phyloP scores from a whole-genome alignment of 2,329 filamentous ascomycete genomes.

The Alternaria sp. region DNA sequence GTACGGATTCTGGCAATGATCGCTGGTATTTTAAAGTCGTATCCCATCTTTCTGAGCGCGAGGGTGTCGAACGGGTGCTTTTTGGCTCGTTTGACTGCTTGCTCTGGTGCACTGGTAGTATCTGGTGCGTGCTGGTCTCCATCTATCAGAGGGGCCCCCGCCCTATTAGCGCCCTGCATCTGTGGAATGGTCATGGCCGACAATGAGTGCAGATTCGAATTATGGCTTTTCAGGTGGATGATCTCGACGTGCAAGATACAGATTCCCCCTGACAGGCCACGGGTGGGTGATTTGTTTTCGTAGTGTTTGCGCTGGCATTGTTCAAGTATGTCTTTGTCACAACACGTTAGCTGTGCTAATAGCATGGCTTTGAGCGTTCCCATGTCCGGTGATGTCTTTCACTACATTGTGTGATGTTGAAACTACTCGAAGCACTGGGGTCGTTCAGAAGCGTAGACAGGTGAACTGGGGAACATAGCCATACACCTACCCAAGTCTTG shows the following conservation, averaged over 20 bases:
- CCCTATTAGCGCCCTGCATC: background rate
- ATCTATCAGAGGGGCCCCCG: background rate
- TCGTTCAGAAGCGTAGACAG: background rate
- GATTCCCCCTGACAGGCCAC: background rate
- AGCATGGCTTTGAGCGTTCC: background rate
- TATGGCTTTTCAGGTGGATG: background rate
- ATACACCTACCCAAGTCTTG: background rate
- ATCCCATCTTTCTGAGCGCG: background rate
- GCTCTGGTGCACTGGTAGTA: background rate
- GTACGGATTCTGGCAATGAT: background rate
- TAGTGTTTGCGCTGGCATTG: background rate
- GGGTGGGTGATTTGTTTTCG: background rate
- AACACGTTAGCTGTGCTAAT: background rate
- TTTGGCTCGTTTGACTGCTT: background rate
- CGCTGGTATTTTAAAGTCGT: constrained; percentile 1
- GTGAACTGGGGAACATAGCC: background rate
- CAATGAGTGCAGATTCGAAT: background rate
- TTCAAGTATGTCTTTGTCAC: background rate
- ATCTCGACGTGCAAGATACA: background rate
- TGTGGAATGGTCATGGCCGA: background rate
- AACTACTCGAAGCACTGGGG: background rate
- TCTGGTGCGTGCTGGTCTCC: background rate
- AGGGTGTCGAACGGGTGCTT: background rate
- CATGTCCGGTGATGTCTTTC: background rate
- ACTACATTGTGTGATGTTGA: background rate